Percentiles rank a stretch among this genome's conserved stretches.
Conservation (phyloP, 768 basidiomycete genomes). For the Gymnopilus dilepis region DNA sequence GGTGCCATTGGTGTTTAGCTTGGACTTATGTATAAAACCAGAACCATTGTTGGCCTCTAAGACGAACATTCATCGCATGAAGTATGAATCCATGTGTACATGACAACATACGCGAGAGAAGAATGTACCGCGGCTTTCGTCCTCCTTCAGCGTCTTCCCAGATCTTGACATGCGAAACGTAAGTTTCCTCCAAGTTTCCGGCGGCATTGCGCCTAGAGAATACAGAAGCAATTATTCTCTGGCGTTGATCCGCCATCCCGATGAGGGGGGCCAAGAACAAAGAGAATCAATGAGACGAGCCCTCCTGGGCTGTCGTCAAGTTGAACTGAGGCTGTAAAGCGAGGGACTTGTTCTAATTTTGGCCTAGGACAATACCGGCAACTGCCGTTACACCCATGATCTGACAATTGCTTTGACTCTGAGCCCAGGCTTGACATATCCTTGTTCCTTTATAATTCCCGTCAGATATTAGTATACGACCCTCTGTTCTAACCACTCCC, state of each 20-base stretch:
- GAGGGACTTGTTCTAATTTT: conserved; percentile 27
- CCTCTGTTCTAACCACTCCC: conserved; percentile 18
- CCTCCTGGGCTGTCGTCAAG: conserved; percentile 13
- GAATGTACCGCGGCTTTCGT: conserved; percentile 87
- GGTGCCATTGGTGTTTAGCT: conserved; percentile 90
- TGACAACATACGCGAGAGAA: conserved; percentile 80
- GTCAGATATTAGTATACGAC: conserved; percentile 18
- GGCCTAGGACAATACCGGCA: conserved; percentile 45
- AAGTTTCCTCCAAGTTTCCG: conserved; percentile 73
- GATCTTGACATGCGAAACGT: conserved; percentile 90
- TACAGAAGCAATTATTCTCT: conserved; percentile 82
- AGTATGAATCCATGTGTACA: not conserved
- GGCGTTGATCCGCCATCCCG: conserved; percentile 54
- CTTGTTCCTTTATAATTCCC: conserved; percentile 30
- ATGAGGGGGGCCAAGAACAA: conserved; percentile 15
- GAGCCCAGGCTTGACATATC: conserved; percentile 27
- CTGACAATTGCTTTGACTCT: conserved; percentile 26
- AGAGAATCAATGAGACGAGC: conserved; percentile 10
- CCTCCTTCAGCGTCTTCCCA: conserved; percentile 85
- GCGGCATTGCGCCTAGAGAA: conserved; percentile 75
- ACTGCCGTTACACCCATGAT: conserved; percentile 29
- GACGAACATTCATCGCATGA: conserved; percentile 15
- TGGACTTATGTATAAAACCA: conserved; percentile 93
- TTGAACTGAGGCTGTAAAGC: conserved; percentile 5
- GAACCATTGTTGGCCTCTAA: conserved; percentile 65